Evolutionary conservation across 176 grass and related monocot genomes (phyloP), one percentile per base, ranked within the genome.

Genomic region (Oryza brachyantha): DNA sequence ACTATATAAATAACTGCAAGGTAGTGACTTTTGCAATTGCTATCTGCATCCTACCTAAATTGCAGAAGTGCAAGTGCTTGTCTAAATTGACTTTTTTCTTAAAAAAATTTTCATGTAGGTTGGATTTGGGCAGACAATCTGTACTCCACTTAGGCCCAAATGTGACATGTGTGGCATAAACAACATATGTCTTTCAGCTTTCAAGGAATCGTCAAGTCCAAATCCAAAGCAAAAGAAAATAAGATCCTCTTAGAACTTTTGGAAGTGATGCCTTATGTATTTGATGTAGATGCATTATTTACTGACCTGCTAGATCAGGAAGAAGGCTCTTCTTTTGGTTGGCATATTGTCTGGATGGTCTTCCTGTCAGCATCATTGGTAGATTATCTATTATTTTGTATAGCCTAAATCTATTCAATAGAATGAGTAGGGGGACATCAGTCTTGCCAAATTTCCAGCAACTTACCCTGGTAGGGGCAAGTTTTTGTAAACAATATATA

Each of bases 61-160:
- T 39, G 2, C 16, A 87, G 29, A 64, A 57, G 10, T 79, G n/a
- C 16, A 73, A 74, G 28, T 57, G 21, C 80, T 24, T 13, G 22
- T 35, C 68, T 34, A 73, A 77, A 29, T 57, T 28, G 29, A 79
- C 86, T 34, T 77, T 63, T 3, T 34, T n/a, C n/a, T 57, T 17
- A 45, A 48, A 48, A 48, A 17, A 4, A 48, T 4, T 4, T 36
- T 79, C n/a, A n/a, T n/a, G 66, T 70, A 98, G 95, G 95, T 97
- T 87, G 95, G 92, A 81, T 98, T 98, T 83, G 95, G 95, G 27
- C 95, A 98, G 70, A 98, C 95, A 17, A 86, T 94, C 55, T 98
- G 95, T 78, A 92, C 90, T 74, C 80, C 95, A 25, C 74, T 91
- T 6, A 86, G 90, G 64, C 95, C 95, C 17, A 91, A 86, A 73